Percentiles rank a stretch among this genome's conserved stretches.
Conservation (phyloP, 495 filamentous ascomycete genomes). For the Jackrogersella multiformis region DNA sequence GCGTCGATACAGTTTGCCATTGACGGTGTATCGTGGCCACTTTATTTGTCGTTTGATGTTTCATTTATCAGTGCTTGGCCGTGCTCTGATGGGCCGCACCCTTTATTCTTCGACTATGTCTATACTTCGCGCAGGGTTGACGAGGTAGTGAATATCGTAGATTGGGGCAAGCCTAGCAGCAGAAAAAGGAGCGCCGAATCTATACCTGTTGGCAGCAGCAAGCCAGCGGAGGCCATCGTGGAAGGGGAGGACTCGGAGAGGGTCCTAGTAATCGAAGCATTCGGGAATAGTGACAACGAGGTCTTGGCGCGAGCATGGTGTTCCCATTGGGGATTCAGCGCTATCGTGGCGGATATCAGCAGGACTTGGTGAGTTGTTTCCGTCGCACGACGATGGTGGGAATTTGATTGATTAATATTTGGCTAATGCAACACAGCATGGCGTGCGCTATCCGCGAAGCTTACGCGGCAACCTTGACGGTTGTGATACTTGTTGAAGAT, state of each 20-base stretch:
- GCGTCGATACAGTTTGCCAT: slow-evolving; percentile 74
- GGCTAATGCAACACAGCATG: slow-evolving; percentile 55
- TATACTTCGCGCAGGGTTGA: slow-evolving; percentile 64
- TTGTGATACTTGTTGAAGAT: slow-evolving; percentile 71
- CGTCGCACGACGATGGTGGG: slow-evolving; percentile 37
- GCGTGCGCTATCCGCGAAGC: slow-evolving; percentile 75
- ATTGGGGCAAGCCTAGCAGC: slow-evolving; percentile 62
- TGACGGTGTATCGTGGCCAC: slow-evolving; percentile 68
- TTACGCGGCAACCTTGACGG: slow-evolving; percentile 73
- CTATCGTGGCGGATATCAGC: slow-evolving; percentile 70
- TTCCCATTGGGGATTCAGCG: slow-evolving; percentile 72
- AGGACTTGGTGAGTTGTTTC: slow-evolving; percentile 66
- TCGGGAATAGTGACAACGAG: slow-evolving; percentile 75
- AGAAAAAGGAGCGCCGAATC: slow-evolving; percentile 35
- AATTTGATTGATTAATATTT: slow-evolving; percentile 17
- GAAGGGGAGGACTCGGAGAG: slow-evolving; percentile 59
- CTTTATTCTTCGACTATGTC: slow-evolving; percentile 73
- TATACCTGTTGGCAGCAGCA: slow-evolving; percentile 34
- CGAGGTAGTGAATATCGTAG: slow-evolving; percentile 66
- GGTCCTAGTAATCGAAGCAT: slow-evolving; percentile 74
- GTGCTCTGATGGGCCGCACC: slow-evolving; percentile 73
- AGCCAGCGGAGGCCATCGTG: slow-evolving; percentile 11
- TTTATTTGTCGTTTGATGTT: slow-evolving; percentile 70
- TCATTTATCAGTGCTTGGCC: slow-evolving; percentile 72
- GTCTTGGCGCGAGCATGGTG: slow-evolving; percentile 79